Conservation (phyloP, 2,329 filamentous ascomycete genomes). For the Daldinia sp. region DNA sequence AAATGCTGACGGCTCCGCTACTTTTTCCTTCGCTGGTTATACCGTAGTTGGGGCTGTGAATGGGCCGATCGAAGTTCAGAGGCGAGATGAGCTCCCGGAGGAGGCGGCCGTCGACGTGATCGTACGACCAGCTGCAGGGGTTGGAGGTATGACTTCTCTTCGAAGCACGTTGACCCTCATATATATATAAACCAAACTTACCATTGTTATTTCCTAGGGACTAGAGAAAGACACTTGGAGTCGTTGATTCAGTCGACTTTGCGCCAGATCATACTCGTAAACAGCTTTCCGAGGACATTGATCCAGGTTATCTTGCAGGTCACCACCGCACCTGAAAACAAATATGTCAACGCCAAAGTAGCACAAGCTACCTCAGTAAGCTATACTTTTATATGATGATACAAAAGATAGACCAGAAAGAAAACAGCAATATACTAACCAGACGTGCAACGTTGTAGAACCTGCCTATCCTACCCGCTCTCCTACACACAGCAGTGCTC, state of each 20-base stretch:
- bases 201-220: constrained; percentile 56
- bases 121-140: constrained; percentile 83
- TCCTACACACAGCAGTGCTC: constrained; percentile 81
- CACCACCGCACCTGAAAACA: constrained; percentile 72
- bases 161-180: constrained; percentile 14
- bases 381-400: constrained; percentile 13
- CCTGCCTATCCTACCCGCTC: constrained; percentile 79
- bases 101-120: constrained; percentile 91
- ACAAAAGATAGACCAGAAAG: not conserved
- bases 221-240: constrained; percentile 84
- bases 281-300: constrained; percentile 77
- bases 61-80: constrained; percentile 88
- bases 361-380: constrained; percentile 68
- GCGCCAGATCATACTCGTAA: constrained; percentile 76
- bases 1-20: constrained; percentile 81
- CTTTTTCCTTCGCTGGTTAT: constrained; percentile 78
- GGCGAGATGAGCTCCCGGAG: constrained; percentile 89
- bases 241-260: constrained; percentile 75
- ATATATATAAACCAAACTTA: constrained; percentile 34
- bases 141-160: constrained; percentile 69
- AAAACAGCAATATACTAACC: constrained; percentile 34
- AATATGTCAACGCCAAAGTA: constrained; percentile 67
- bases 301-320: constrained; percentile 87
- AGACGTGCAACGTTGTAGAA: constrained; percentile 59
- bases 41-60: constrained; percentile 87